Percentiles rank a stretch among this genome's conserved stretches.
phyloP scores from a whole-genome alignment of 305 asterid species.

The Rubia balearica region DNA sequence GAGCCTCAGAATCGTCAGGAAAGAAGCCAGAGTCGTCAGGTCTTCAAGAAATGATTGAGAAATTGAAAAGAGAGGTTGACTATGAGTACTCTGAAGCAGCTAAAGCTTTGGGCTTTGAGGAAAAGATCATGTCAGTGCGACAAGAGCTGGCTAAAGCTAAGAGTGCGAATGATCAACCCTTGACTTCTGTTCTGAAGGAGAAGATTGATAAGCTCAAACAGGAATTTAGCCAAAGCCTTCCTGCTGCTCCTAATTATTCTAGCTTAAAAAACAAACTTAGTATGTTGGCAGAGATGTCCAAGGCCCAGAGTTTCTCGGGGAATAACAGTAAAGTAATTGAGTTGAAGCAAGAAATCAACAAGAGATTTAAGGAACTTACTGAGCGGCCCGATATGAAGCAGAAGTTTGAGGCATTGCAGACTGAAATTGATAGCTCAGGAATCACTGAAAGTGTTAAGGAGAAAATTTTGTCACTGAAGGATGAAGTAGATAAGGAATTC shows the following conservation, averaged over 20 bases:
- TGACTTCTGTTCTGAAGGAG: constrained; percentile 42
- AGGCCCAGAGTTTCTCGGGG: constrained; percentile 31
- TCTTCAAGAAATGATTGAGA: constrained; percentile 44
- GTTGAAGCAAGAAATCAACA: constrained; percentile 40
- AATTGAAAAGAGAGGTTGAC: constrained; percentile 50
- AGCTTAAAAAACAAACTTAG: constrained; percentile 51
- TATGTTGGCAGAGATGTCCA: constrained; percentile 47
- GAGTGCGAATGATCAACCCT: constrained; percentile 37
- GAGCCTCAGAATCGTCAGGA: constrained; percentile 39
- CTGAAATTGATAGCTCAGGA: constrained; percentile 50
- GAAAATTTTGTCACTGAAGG: constrained; percentile 41
- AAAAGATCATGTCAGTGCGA: constrained; percentile 42
- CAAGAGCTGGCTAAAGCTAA: constrained; percentile 59
- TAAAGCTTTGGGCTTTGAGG: constrained; percentile 56
- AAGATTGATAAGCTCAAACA: constrained; percentile 45
- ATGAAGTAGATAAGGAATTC: constrained; percentile 48
- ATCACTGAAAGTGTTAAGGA: constrained; percentile 47
- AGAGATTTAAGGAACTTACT: constrained; percentile 42
- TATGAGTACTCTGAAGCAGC: constrained; percentile 59
- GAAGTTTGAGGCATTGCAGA: constrained; percentile 47
- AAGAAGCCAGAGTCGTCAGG: constrained; percentile 29
- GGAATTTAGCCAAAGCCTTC: constrained; percentile 50
- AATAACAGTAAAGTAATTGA: constrained; percentile 30
- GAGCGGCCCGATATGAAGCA: constrained; percentile 45
- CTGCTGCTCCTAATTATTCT: constrained; percentile 56